These are phyloP conservation scores for Cercospora sesami DNA, from an alignment of 2,329 filamentous ascomycete genomes.

Conservation along the genomic window DNA sequence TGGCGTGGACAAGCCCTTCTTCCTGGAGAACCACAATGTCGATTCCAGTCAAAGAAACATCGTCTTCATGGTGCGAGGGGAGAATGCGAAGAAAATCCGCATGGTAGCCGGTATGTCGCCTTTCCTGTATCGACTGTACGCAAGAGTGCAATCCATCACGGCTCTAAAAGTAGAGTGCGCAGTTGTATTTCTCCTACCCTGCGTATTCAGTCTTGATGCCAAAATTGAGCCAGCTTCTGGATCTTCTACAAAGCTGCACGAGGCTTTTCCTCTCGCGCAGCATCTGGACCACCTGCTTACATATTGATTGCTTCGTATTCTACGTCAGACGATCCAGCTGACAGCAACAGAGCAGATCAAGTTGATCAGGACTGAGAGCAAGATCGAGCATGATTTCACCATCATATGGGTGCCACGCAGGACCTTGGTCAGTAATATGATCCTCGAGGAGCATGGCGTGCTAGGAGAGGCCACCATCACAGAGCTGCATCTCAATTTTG, in stretches of 20 bases:
- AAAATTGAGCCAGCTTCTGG: slow-evolving; percentile 33
- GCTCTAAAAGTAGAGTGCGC: slow-evolving; percentile 63
- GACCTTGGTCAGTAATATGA: slow-evolving; percentile 84
- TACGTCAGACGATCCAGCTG: slow-evolving; percentile 3
- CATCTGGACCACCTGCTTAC: slow-evolving; percentile 49
- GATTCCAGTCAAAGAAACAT: slow-evolving; percentile 94
- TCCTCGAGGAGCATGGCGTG: slow-evolving; percentile 89
- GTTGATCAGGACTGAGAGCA: slow-evolving; percentile 80
- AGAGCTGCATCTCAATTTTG: slow-evolving; percentile 85
- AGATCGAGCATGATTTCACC: slow-evolving; percentile 91
- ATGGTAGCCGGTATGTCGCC: slow-evolving; percentile 75
- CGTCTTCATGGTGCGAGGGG: slow-evolving; percentile 87
- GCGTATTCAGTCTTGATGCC: slow-evolving; percentile 48
- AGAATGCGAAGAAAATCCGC: slow-evolving; percentile 80
- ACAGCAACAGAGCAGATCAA: slow-evolving; percentile 75
- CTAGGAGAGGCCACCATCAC: slow-evolving; percentile 87
- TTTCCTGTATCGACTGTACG: slow-evolving; percentile 10
- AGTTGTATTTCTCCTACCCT: slow-evolving; percentile 54
- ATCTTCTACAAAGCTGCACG: slow-evolving; percentile 28
- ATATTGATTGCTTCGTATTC: slow-evolving; percentile 45
- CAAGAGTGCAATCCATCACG: slow-evolving; percentile 30
- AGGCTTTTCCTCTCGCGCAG: slow-evolving; percentile 27
- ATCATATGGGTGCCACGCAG: slow-evolving; percentile 94
- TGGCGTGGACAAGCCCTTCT: slow-evolving; percentile 96
- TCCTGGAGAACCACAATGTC: slow-evolving; percentile 92